phyloP scores from a whole-genome alignment of 306 rosid species.

The Benincasa hispida region DNA sequence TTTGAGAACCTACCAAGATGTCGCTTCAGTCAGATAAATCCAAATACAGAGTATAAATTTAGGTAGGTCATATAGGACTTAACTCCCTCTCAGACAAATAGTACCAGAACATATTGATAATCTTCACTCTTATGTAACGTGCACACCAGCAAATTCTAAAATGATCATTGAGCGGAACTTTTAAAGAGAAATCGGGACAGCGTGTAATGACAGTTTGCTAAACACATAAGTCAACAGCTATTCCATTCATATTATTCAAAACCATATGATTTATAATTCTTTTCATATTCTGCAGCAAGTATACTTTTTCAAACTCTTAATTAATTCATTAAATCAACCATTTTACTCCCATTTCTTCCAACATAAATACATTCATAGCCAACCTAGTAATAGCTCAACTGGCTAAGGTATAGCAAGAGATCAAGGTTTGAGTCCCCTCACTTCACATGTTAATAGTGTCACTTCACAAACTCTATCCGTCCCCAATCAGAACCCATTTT shows the following conservation, averaged over 20 bases:
- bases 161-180: neutral
- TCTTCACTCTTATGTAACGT: neutral
- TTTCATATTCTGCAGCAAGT: neutral
- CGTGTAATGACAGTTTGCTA: neutral
- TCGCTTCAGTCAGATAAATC: neutral
- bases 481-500: neutral
- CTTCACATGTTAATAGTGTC: no score
- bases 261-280: neutral
- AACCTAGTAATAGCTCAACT: no score
- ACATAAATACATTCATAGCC: neutral
- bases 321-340: neutral
- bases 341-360: neutral
- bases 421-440: no score
- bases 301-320: neutral
- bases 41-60: neutral
- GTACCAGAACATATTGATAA: neutral
- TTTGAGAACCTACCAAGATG: slow-evolving; percentile 63
- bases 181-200: neutral
- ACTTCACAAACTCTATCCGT: neutral
- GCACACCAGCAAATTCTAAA: neutral
- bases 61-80: neutral
- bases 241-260: neutral
- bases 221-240: neutral
- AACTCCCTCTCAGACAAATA: neutral
- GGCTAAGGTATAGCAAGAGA: no score